Conservation (phyloP, 352 stramenopile species). For the Pythium dissotocum region DNA sequence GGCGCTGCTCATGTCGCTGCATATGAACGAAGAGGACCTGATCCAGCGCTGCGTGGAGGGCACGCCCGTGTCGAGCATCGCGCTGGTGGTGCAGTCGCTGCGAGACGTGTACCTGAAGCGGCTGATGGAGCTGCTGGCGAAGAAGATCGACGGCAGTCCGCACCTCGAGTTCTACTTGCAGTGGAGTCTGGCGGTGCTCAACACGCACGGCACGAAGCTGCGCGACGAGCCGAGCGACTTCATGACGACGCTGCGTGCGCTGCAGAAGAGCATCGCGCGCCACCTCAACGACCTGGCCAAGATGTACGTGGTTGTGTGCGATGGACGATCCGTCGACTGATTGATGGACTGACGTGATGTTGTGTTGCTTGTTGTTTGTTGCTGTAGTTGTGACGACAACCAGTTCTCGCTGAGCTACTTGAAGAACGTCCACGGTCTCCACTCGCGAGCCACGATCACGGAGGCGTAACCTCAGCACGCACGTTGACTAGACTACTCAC, state of each 20-base stretch:
- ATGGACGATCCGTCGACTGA: not conserved
- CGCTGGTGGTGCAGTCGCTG: slow-evolving; percentile 90
- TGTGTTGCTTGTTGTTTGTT: not conserved
- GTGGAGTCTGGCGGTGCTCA: slow-evolving; percentile 94
- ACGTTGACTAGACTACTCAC: not conserved
- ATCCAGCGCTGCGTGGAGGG: slow-evolving; percentile 92
- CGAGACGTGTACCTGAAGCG: slow-evolving; percentile 92
- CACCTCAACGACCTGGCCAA: slow-evolving; percentile 86
- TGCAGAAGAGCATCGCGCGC: slow-evolving; percentile 86
- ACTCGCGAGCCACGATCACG: slow-evolving; percentile 20
- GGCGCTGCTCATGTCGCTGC: slow-evolving; percentile 95
- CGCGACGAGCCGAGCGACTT: slow-evolving; percentile 77
- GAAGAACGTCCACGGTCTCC: slow-evolving; percentile 34
- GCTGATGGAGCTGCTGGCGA: slow-evolving; percentile 92
- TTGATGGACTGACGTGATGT: slow-evolving; percentile 19
- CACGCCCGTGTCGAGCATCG: slow-evolving; percentile 88
- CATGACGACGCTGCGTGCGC: slow-evolving; percentile 75
- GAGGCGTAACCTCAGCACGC: not conserved
- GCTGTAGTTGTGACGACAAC: slow-evolving; percentile 83
- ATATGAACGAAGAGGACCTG: slow-evolving; percentile 95
- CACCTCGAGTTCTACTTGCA: slow-evolving; percentile 98
- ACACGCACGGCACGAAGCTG: slow-evolving; percentile 90
- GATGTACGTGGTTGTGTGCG: slow-evolving; percentile 56
- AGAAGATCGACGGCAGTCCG: slow-evolving; percentile 91
- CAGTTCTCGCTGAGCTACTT: slow-evolving; percentile 89